These are phyloP conservation scores for Boletus barrowsii DNA, from an alignment of 768 basidiomycete genomes.

Conservation along the genomic window DNA sequence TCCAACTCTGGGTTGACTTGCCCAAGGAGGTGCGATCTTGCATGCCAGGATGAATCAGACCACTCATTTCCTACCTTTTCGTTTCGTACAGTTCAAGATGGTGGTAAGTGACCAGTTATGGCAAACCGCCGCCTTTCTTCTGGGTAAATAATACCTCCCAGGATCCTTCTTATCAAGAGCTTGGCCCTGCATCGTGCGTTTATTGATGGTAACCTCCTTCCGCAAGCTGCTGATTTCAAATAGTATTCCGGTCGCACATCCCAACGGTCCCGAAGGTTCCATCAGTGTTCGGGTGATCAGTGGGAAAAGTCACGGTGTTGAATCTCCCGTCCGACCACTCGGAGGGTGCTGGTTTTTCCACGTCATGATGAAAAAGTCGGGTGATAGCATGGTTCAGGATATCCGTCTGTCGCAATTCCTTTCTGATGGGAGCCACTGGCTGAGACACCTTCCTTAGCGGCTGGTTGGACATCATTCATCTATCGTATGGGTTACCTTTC, in stretches of 20 bases:
- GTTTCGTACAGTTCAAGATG: constrained; percentile 65
- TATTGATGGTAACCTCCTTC: constrained; percentile 1
- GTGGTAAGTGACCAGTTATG: constrained; percentile 38
- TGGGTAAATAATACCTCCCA: constrained; percentile 11
- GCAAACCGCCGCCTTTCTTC: not conserved
- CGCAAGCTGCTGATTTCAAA: constrained; percentile 1
- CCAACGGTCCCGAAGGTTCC: constrained; percentile 63
- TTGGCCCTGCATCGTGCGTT: constrained; percentile 57
- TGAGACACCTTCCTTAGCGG: constrained; percentile 39
- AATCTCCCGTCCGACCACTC: constrained; percentile 84
- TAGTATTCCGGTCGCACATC: constrained; percentile 73
- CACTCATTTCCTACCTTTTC: constrained; percentile 19
- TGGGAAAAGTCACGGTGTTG: constrained; percentile 81
- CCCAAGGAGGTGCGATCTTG: constrained; percentile 54
- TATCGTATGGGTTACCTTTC: constrained; percentile 55
- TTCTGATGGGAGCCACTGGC: not conserved
- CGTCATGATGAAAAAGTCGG: constrained; percentile 59
- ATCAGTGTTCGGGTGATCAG: constrained; percentile 82
- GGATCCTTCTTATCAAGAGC: constrained; percentile 86
- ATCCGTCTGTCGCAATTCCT: constrained; percentile 53
- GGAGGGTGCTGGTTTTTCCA: constrained; percentile 97
- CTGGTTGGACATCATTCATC: constrained; percentile 88
- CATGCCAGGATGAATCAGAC: constrained; percentile 5
- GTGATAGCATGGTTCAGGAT: constrained; percentile 69
- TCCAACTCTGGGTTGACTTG: constrained; percentile 87